Evolutionary conservation across 495 filamentous ascomycete species (phyloP), one percentile per base, ranked within the genome.

Genomic region (Hypomontagnella monticulosa): DNA sequence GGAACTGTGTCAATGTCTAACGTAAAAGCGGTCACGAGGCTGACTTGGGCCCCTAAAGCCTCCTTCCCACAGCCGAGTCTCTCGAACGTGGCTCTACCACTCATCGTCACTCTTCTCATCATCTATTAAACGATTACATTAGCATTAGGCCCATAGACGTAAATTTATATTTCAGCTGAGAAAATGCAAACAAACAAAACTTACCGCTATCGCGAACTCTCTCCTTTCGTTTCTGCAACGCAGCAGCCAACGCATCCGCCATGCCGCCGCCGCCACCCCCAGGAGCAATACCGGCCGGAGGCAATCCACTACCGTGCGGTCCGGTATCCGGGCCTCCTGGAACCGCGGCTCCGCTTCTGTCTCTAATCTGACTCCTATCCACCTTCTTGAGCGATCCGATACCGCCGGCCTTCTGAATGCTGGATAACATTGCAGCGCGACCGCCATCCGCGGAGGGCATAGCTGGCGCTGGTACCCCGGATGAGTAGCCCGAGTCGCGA

Each of bases 181-280:
- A 1, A 36, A 1, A 38, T 34, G 42, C 0, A 36, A 1, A 38
- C 33, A 44, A 49, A 36, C 30, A 16, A 48, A 47, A 89, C 92
- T 85, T 89, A 97, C 93, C 93, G 80, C 91, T 95, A 72, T 87
- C 85, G 74, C 90, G 89, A 71, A 96, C 93, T 81, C 93, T 94
- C 78, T 90, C 84, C 79, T 96, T 96, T 78, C 93, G 81, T 78
- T 91, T 86, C 63, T 85, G 84, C 61, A 94, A 77, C 43, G 89
- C 91, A 54, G 86, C 87, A 58, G 91, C 90, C 59, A 97, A 78
- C 50, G 92, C 93, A 76, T 89, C 90, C 20, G 91, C 91, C 84
- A 97, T 82, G 58, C 86, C 90, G 27, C 83, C 86, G 10, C 75
- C 81, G 2, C 72, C 82, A 32, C 71, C 81, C 33, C 73, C 74